phyloP scores from a whole-genome alignment of 2,329 filamentous ascomycete genomes.

The Aspergillus ochraceus region DNA sequence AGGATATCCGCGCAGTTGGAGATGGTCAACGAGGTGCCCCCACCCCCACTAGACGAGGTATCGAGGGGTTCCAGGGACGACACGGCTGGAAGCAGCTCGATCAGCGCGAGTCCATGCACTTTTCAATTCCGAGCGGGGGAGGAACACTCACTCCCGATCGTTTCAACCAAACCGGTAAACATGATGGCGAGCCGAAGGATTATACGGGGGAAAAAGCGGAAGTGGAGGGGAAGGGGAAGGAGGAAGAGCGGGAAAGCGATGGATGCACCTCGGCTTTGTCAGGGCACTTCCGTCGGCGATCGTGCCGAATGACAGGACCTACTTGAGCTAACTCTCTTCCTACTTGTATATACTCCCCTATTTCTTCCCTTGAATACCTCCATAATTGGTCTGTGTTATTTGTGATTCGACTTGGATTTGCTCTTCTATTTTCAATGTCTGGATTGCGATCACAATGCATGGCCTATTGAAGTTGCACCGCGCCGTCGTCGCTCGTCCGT shows the following conservation, averaged over 20 bases:
- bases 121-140: constrained; percentile 5
- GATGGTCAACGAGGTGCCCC: constrained; percentile 89
- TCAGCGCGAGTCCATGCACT: background rate
- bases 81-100: constrained; percentile 61
- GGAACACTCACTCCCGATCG: constrained; percentile 75
- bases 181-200: constrained; percentile 54
- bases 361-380: background rate
- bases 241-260: constrained; percentile 2
- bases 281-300: background rate
- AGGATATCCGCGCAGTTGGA: constrained; percentile 74
- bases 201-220: constrained; percentile 1
- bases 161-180: constrained; percentile 95
- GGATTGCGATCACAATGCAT: constrained; percentile 22
- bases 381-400: background rate
- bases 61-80: constrained; percentile 78
- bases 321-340: background rate
- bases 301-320: background rate
- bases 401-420: too few species aligned
- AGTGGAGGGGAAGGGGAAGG: constrained; percentile 13
- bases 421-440: background rate
- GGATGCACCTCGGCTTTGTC: constrained; percentile 23
- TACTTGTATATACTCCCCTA: background rate
- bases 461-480: constrained; percentile 24
- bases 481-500: constrained; percentile 23
- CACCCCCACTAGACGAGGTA: constrained; percentile 66